Percentiles rank a stretch among this genome's conserved stretches.
Evolutionary conservation across 176 grass and related monocot genomes (phyloP).

Genomic region (Avena insularis): DNA sequence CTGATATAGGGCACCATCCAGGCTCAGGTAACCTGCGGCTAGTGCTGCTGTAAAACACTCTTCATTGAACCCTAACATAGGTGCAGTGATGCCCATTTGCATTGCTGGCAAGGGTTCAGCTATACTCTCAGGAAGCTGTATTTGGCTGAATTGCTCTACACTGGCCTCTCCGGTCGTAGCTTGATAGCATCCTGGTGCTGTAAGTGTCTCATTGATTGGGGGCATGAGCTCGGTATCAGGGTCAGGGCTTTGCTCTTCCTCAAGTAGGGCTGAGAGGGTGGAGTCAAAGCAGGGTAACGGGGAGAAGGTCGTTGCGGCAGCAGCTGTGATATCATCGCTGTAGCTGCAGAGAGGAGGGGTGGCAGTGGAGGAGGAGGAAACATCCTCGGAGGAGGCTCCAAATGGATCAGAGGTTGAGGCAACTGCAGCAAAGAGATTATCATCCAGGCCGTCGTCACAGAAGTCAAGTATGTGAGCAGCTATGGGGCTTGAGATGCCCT

Average conservation of each 20-base stretch:
- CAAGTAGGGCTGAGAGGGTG: constrained; percentile 61
- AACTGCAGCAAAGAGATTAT: constrained; percentile 57
- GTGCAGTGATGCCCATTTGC: constrained; percentile 44
- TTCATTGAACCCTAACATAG: constrained; percentile 42
- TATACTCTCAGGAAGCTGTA: constrained; percentile 46
- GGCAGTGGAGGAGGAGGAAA: constrained; percentile 53
- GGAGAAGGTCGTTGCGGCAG: constrained; percentile 50
- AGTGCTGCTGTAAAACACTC: constrained; percentile 51
- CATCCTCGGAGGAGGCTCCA: constrained; percentile 52
- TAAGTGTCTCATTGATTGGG: constrained; percentile 38
- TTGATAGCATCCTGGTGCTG: constrained; percentile 48
- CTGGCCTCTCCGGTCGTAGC: constrained; percentile 22
- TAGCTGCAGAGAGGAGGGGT: constrained; percentile 56
- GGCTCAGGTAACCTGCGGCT: constrained; percentile 59
- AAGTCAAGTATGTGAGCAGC: constrained; percentile 78
- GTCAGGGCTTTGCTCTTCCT: constrained; percentile 48
- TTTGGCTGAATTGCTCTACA: constrained; percentile 56
- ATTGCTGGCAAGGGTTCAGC: constrained; percentile 44
- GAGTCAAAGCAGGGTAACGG: constrained; percentile 70
- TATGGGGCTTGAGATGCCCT: constrained; percentile 86
- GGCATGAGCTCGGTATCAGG: constrained; percentile 47
- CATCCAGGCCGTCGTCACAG: constrained; percentile 61
- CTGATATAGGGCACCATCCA: constrained; percentile 58
- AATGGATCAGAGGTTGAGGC: constrained; percentile 39
- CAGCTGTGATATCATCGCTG: constrained; percentile 46